Evolutionary conservation across 2,329 filamentous ascomycete genomes (phyloP).

Genomic region (Aspergillus sp.): DNA sequence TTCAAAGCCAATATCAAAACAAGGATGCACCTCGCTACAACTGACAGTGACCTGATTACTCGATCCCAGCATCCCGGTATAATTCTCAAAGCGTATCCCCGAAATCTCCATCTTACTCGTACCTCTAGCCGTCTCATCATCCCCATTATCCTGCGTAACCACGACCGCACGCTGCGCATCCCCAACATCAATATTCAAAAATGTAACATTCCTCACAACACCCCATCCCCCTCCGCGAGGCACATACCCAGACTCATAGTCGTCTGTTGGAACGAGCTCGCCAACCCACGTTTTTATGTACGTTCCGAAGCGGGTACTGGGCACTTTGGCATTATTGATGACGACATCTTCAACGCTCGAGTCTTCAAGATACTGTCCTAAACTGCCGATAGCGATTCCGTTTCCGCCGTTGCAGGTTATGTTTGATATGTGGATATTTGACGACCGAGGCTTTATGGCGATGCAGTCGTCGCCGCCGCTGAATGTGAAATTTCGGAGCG

Average conservation of each 20-base stretch:
- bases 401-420: constrained; percentile 56
- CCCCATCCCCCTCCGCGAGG: constrained; percentile 57
- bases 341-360: constrained; percentile 51
- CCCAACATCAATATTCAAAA: constrained; percentile 52
- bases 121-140: constrained; percentile 51
- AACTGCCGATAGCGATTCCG: constrained; percentile 51
- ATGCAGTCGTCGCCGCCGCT: constrained; percentile 63
- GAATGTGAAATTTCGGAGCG: constrained; percentile 52
- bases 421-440: constrained; percentile 57
- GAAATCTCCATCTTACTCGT: constrained; percentile 53
- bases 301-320: constrained; percentile 49
- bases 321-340: constrained; percentile 45
- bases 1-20: neutral
- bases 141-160: constrained; percentile 51
- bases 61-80: constrained; percentile 41
- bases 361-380: constrained; percentile 58
- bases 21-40: neutral
- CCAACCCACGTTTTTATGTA: constrained; percentile 62
- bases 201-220: constrained; percentile 50
- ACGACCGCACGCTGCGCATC: constrained; percentile 46
- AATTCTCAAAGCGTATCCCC: constrained; percentile 53
- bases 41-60: neutral
- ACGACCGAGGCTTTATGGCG: constrained; percentile 61
- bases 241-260: constrained; percentile 51
- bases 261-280: constrained; percentile 44